A percentile compares a stretch with the other conserved stretches of the same genome.
Conservation (phyloP, 208 protist species). For the Crithidia expoeki region DNA sequence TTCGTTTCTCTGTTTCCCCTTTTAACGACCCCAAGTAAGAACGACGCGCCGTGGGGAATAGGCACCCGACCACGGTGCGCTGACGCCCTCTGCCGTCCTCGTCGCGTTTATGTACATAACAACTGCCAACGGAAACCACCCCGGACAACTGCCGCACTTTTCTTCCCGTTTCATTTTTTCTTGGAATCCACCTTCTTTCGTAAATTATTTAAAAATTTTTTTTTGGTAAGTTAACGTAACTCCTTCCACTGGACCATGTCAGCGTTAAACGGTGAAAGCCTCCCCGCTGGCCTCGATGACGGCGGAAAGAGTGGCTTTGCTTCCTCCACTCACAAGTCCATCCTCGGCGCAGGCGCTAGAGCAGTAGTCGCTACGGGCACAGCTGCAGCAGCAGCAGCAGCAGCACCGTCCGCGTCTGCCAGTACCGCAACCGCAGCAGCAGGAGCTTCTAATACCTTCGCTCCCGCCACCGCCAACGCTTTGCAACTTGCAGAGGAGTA, state of each 20-base stretch:
- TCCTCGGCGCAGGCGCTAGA: neutral
- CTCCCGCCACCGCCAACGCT: neutral
- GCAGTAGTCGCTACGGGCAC: too few relatives aligned
- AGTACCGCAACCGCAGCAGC: conserved; percentile 3
- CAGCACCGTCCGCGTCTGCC: neutral
- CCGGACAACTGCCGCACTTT: too few relatives aligned
- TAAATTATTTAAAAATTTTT: neutral
- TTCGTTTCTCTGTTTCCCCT: too few relatives aligned
- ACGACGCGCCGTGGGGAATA: too few relatives aligned
- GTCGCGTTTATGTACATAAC: too few relatives aligned
- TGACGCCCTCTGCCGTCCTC: too few relatives aligned
- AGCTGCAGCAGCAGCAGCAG: neutral
- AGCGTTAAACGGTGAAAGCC: neutral
- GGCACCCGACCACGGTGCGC: too few relatives aligned
- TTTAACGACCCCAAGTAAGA: too few relatives aligned
- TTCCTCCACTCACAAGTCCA: neutral
- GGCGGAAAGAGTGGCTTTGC: neutral
- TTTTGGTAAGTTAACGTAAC: too few relatives aligned
- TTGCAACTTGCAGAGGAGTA: conserved; percentile 51
- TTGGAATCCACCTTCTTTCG: neutral
- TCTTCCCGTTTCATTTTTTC: neutral
- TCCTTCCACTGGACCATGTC: neutral
- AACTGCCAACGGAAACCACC: too few relatives aligned
- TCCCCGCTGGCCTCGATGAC: neutral
- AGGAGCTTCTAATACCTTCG: neutral